Conservation (phyloP, 352 stramenopile species). For the Phytophthora melonis region DNA sequence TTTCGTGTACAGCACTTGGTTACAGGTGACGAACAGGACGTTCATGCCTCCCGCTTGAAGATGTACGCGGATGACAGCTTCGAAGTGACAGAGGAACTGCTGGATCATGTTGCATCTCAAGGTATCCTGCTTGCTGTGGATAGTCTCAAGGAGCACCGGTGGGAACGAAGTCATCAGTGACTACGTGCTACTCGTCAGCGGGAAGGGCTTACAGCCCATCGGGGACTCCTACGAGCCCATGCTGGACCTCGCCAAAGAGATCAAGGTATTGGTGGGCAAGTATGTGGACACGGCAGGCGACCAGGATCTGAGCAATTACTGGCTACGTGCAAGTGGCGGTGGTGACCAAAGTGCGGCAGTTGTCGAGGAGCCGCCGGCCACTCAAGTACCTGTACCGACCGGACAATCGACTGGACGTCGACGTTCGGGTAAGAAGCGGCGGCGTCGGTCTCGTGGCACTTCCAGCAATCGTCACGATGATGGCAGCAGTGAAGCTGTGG, state of each 20-base stretch:
- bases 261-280: neutral
- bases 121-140: conserved; percentile 4
- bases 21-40: neutral
- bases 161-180: neutral
- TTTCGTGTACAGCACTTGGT: conserved; percentile 3
- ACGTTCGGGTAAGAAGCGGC: too few species aligned
- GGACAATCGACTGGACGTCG: too few species aligned
- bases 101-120: conserved; percentile 10
- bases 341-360: too few species aligned
- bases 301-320: neutral
- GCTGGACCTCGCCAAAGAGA: neutral
- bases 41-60: conserved; percentile 7
- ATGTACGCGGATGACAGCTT: conserved; percentile 4
- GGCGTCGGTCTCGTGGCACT: too few species aligned
- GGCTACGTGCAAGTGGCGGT: too few species aligned
- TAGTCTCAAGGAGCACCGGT: too few species aligned
- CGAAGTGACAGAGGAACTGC: neutral
- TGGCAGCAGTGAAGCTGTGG: too few species aligned
- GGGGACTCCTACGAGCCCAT: neutral
- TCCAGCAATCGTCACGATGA: too few species aligned
- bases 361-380: too few species aligned
- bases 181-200: neutral
- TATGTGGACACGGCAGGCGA: neutral
- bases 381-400: too few species aligned
- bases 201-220: neutral